phyloP scores from a whole-genome alignment of 306 rosid species.

The Dryas octopetala region DNA sequence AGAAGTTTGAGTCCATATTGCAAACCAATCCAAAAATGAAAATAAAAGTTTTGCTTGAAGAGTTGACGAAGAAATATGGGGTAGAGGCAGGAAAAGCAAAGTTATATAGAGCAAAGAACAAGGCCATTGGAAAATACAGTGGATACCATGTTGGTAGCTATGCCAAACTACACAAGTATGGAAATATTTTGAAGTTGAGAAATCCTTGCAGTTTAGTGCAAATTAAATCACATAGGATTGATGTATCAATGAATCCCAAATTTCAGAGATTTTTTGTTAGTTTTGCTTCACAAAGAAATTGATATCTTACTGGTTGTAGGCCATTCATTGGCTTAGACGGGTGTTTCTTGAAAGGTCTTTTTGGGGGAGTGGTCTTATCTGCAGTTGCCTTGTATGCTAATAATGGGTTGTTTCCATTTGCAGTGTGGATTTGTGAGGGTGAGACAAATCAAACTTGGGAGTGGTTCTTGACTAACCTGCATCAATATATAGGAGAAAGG shows the following conservation, averaged over 20 bases:
- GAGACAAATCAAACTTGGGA: background rate
- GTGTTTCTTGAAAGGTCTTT: background rate
- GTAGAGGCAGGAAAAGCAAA: background rate
- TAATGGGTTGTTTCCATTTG: background rate
- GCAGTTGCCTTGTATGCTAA: background rate
- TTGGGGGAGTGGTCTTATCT: background rate
- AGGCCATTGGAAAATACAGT: background rate
- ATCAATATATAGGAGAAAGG: background rate
- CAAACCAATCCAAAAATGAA: background rate
- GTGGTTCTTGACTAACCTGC: background rate
- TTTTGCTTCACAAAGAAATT: background rate
- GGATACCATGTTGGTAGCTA: background rate
- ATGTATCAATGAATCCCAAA: no score
- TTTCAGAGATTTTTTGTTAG: background rate
- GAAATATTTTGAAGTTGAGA: background rate
- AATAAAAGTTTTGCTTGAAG: background rate
- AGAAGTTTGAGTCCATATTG: background rate
- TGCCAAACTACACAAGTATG: background rate
- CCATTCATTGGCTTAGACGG: background rate
- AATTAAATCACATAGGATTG: background rate
- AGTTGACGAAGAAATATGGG: no score
- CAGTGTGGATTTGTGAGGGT: background rate
- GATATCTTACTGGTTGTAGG: background rate
- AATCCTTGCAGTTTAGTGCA: background rate
- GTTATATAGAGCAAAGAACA: background rate